Percentiles rank a stretch among this genome's conserved stretches.
These are phyloP conservation scores for Ustilago hordei DNA, from an alignment of 1,284 basidiomycete genomes.

Conservation along the genomic window DNA sequence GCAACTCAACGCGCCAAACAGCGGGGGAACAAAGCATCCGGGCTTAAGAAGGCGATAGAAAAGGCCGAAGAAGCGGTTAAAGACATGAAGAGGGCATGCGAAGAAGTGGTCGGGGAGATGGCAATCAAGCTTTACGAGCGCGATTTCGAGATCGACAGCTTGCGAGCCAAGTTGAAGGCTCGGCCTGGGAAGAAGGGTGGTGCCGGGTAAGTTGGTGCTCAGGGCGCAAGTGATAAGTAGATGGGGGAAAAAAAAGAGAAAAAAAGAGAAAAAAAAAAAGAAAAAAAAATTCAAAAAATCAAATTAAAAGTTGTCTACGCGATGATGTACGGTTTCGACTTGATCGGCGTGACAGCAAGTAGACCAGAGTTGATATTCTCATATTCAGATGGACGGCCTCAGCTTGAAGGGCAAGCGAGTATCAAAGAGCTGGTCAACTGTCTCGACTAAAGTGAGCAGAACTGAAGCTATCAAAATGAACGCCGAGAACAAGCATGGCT, in stretches of 20 bases:
- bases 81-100: conserved; percentile 16
- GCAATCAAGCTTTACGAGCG: conserved; percentile 16
- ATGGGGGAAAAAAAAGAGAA: not conserved
- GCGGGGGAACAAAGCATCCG: not conserved
- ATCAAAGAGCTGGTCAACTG: too few species aligned
- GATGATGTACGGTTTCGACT: too few species aligned
- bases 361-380: too few species aligned
- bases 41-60: not conserved
- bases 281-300: too few species aligned
- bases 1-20: not conserved
- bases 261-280: too few species aligned
- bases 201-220: not conserved
- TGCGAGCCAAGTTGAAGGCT: conserved; percentile 14
- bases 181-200: not conserved
- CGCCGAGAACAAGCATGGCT: conserved; percentile 4
- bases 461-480: not conserved
- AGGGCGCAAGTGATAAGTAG: not conserved
- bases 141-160: conserved; percentile 17
- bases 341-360: too few species aligned
- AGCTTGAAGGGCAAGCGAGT: too few species aligned
- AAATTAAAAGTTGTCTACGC: too few species aligned
- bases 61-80: conserved; percentile 10
- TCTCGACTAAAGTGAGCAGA: not conserved
- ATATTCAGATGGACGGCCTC: too few species aligned
- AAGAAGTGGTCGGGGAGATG: conserved; percentile 10